A percentile compares a stretch with the other conserved stretches of the same genome.
phyloP scores from a whole-genome alignment of 805 yeast genomes.

The Nakazawaea siamensis region DNA sequence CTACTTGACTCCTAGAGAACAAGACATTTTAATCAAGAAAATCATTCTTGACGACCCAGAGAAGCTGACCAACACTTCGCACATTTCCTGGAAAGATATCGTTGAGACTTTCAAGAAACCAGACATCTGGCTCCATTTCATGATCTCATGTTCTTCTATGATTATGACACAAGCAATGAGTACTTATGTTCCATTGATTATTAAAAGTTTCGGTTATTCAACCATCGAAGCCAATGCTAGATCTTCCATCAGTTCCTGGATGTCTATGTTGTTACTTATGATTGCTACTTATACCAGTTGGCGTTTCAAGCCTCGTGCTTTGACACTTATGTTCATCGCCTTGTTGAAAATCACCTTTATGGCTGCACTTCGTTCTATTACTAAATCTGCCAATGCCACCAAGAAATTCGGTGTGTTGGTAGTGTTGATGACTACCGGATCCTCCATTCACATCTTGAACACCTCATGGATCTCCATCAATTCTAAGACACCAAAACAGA shows the following conservation, averaged over 20 bases:
- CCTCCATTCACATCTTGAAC: slow-evolving; percentile 11
- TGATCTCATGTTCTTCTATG: slow-evolving; percentile 3
- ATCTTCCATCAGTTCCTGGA: slow-evolving; percentile 11
- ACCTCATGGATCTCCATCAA: slow-evolving; percentile 13
- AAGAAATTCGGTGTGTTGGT: slow-evolving; percentile 8
- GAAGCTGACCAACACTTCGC: slow-evolving; percentile 18
- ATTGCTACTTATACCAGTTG: slow-evolving; percentile 3
- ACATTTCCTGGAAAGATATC: slow-evolving; percentile 5
- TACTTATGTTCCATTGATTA: slow-evolving; percentile 12
- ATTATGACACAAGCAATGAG: slow-evolving; percentile 9
- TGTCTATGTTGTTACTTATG: slow-evolving; percentile 1
- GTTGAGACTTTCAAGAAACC: background rate
- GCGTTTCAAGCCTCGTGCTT: slow-evolving; percentile 10
- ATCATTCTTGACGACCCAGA: slow-evolving; percentile 17
- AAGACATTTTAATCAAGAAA: slow-evolving; percentile 9
- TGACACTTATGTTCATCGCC: slow-evolving; percentile 1
- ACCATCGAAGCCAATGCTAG: slow-evolving; percentile 12
- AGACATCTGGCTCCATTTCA: slow-evolving; percentile 5
- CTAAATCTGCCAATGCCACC: background rate
- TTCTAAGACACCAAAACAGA: slow-evolving; percentile 10
- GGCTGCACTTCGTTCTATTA: slow-evolving; percentile 1
- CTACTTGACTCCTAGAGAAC: slow-evolving; percentile 15
- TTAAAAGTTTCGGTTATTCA: slow-evolving; percentile 11
- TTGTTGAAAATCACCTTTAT: slow-evolving; percentile 5
- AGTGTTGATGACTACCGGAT: background rate